Conservation (phyloP, 2,329 filamentous ascomycete genomes). For the Ophiostoma ips region DNA sequence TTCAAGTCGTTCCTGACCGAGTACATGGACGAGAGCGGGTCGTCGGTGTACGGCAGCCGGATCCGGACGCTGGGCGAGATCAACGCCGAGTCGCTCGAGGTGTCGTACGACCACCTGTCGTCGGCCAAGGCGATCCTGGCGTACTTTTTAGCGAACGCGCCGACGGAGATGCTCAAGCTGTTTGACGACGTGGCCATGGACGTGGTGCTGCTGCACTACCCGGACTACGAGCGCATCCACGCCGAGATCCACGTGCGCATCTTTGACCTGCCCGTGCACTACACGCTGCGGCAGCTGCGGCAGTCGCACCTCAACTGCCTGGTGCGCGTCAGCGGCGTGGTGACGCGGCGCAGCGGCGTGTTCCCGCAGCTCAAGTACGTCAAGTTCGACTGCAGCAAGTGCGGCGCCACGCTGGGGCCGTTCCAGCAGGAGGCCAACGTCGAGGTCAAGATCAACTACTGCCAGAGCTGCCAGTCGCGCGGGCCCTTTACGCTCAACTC, state of each 20-base stretch:
- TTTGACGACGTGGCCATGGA: constrained; percentile 97
- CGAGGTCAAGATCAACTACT: constrained; percentile 92
- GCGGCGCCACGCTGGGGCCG: constrained; percentile 77
- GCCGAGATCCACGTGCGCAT: constrained; percentile 96
- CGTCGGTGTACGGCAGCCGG: constrained; percentile 86
- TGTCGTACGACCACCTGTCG: constrained; percentile 86
- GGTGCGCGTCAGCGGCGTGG: constrained; percentile 85
- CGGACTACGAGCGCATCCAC: constrained; percentile 94
- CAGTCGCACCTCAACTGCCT: constrained; percentile 94
- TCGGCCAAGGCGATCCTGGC: constrained; percentile 85
- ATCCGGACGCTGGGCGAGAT: constrained; percentile 93
- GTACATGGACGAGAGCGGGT: constrained; percentile 78
- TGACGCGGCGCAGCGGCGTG: constrained; percentile 84
- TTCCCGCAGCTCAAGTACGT: constrained; percentile 98
- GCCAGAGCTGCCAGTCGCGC: constrained; percentile 88
- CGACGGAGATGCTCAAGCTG: constrained; percentile 85
- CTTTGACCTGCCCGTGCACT: constrained; percentile 83
- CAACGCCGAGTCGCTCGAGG: constrained; percentile 90
- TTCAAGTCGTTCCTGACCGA: constrained; percentile 97
- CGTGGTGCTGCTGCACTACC: constrained; percentile 87
- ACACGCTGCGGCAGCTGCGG: constrained; percentile 86
- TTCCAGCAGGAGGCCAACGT: constrained; percentile 96
- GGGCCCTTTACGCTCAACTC: constrained; percentile 93
- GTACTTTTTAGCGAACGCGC: constrained; percentile 91
- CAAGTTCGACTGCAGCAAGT: constrained; percentile 95